Evolutionary conservation across 768 basidiomycete species (phyloP), one percentile per base, ranked within the genome.

Genomic region (Leucocoprinus leucothites): DNA sequence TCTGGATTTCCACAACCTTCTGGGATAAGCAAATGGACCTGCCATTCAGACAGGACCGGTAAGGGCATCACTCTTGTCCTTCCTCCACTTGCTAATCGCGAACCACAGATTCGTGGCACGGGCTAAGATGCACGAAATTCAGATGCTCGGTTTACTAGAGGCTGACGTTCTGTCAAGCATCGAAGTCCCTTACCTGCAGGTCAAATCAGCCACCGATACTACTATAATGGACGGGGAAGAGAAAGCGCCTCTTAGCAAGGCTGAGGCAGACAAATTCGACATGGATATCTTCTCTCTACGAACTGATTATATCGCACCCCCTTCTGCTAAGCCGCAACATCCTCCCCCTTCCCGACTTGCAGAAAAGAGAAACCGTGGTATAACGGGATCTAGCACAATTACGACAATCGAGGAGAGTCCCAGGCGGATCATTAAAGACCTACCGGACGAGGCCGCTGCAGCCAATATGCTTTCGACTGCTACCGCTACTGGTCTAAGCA

Each of bases 41-140:
- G 42, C 92, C 92, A 0, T 86, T 94, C 63, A 77, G 91, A 47
- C 71, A 75, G 61, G 91, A 92, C 68, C 81, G 91, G 90, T 89
- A 54, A 62, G 57, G 2, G 4, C 34, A 24, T 45, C 51, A 14
- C 59, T 28, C 25, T 18, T 50, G 25, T 6, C 19, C 34, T 7
- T 2, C 21, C 38, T 26, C 16, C 46, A 31, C 9, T 44, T 19
- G 44, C 47, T 48, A 35, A 24, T 58, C 45, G n/a, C 61, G 18
- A 9, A 36, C 16, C 38, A 61, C 60, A 94, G 96, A 57, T 98
- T 98, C 66, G 77, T 98, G 22, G 88, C 93, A 4, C 84, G 96
- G 26, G 94, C 91, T n/a, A 91, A 92, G 72, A 96, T 97, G 93
- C 91, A 94, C 63, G 91, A 95, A 65, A 93, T 97, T 36, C 90